These are phyloP conservation scores for Triticum urartu DNA, from an alignment of 176 grass and related monocot genomes.

Conservation along the genomic window DNA sequence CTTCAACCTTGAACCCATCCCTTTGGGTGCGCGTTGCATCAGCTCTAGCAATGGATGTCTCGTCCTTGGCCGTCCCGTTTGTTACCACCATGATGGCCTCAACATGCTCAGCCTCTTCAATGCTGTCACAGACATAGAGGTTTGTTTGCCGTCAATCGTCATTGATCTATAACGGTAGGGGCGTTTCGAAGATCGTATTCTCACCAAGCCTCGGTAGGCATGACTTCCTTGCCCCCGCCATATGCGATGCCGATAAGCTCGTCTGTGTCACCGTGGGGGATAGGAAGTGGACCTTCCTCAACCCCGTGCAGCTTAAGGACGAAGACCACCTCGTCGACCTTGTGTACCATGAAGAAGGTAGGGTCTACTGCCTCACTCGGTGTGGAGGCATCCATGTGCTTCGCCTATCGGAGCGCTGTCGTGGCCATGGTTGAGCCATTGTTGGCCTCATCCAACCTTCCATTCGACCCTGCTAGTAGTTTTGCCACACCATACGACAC, in stretches of 20 bases:
- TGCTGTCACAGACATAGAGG: slow-evolving; percentile 28
- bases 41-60: slow-evolving; percentile 53
- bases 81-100: too few species aligned
- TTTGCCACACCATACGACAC: too few species aligned
- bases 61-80: neutral
- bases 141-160: slow-evolving; percentile 16
- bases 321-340: slow-evolving; percentile 41
- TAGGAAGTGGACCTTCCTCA: slow-evolving; percentile 38
- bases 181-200: slow-evolving; percentile 46
- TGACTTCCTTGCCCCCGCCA: slow-evolving; percentile 33
- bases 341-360: slow-evolving; percentile 43
- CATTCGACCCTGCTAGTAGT: too few species aligned
- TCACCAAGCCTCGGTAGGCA: slow-evolving; percentile 34
- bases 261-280: slow-evolving; percentile 35
- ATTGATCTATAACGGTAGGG: slow-evolving; percentile 40
- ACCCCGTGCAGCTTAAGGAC: slow-evolving; percentile 14
- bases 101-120: slow-evolving; percentile 13
- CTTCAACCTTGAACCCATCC: slow-evolving; percentile 35
- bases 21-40: slow-evolving; percentile 10
- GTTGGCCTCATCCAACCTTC: too few species aligned
- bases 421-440: too few species aligned
- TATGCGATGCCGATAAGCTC: slow-evolving; percentile 33
- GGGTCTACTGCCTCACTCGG: slow-evolving; percentile 48
- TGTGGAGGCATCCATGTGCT: slow-evolving; percentile 15
- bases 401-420: too few species aligned